Percentiles rank a stretch among this genome's conserved stretches.
Conservation (phyloP, 495 filamentous ascomycete species). For the Penicillium paradoxum region DNA sequence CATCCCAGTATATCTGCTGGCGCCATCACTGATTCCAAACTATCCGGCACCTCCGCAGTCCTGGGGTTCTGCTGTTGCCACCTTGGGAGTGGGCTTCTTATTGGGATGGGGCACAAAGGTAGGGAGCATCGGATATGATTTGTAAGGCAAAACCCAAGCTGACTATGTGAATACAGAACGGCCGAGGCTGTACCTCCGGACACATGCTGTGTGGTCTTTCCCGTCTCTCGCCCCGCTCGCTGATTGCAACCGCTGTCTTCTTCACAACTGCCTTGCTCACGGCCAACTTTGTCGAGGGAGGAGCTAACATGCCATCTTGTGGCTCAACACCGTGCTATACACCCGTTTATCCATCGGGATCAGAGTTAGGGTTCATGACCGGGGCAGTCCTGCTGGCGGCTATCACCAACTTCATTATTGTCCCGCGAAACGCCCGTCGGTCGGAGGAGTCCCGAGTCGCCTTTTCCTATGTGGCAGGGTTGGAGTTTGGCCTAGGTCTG, state of each 20-base stretch:
- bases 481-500: slow-evolving; percentile 52
- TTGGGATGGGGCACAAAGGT: slow-evolving; percentile 57
- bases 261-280: slow-evolving; percentile 49
- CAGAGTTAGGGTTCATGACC: slow-evolving; percentile 33
- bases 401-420: slow-evolving; percentile 29
- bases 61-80: slow-evolving; percentile 30
- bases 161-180: slow-evolving; percentile 30
- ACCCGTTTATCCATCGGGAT: slow-evolving; percentile 38
- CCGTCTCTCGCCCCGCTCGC: slow-evolving; percentile 46
- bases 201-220: slow-evolving; percentile 59
- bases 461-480: slow-evolving; percentile 41
- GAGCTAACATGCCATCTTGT: slow-evolving; percentile 35
- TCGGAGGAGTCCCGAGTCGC: slow-evolving; percentile 26
- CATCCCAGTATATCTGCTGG: slow-evolving; percentile 33
- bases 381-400: slow-evolving; percentile 28
- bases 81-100: slow-evolving; percentile 41
- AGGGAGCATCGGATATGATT: not conserved
- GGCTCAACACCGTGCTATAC: slow-evolving; percentile 44
- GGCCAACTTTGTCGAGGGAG: slow-evolving; percentile 34
- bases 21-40: slow-evolving; percentile 41
- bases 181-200: slow-evolving; percentile 55
- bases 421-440: slow-evolving; percentile 23
- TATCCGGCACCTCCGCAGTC: slow-evolving; percentile 34
- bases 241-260: slow-evolving; percentile 52
- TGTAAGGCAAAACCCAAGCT: not conserved